phyloP scores from a whole-genome alignment of 441 rosid genomes.

The Mallotus repandus region DNA sequence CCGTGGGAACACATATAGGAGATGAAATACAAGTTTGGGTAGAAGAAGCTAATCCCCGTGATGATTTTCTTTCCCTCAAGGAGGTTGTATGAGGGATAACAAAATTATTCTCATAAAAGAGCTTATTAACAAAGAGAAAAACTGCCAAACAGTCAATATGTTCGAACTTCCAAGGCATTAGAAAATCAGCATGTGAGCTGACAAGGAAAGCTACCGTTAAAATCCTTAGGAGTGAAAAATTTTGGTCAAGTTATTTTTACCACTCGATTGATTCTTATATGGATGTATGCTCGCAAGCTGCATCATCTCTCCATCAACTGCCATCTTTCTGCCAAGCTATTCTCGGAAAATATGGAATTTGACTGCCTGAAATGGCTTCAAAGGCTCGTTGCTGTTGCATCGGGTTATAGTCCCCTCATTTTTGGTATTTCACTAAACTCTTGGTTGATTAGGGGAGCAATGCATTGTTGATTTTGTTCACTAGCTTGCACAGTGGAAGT shows the following conservation, averaged over 20 bases:
- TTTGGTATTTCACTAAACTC: neutral
- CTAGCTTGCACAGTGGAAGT: neutral
- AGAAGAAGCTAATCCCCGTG: constrained; percentile 85
- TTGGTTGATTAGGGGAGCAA: neutral
- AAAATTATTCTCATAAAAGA: neutral
- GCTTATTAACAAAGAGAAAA: neutral
- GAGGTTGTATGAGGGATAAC: constrained; percentile 40
- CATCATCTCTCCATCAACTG: neutral
- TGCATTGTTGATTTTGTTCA: neutral
- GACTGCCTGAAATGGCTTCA: constrained; percentile 12
- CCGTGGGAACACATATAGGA: constrained; percentile 69
- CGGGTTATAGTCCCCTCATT: neutral
- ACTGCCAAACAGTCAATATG: neutral
- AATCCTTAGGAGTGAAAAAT: neutral
- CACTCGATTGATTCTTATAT: neutral
- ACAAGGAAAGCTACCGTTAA: neutral
- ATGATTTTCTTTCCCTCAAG: constrained; percentile 63
- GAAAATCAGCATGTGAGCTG: neutral
- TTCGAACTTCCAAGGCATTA: neutral
- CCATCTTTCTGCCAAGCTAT: neutral
- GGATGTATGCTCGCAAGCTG: neutral
- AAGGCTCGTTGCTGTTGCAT: neutral
- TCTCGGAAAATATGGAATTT: neutral
- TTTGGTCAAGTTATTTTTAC: neutral
- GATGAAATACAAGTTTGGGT: constrained; percentile 79